Percentiles rank a stretch among this genome's conserved stretches.
Evolutionary conservation across 2,329 filamentous ascomycete genomes (phyloP).

Genomic region (Diplodia corticola): DNA sequence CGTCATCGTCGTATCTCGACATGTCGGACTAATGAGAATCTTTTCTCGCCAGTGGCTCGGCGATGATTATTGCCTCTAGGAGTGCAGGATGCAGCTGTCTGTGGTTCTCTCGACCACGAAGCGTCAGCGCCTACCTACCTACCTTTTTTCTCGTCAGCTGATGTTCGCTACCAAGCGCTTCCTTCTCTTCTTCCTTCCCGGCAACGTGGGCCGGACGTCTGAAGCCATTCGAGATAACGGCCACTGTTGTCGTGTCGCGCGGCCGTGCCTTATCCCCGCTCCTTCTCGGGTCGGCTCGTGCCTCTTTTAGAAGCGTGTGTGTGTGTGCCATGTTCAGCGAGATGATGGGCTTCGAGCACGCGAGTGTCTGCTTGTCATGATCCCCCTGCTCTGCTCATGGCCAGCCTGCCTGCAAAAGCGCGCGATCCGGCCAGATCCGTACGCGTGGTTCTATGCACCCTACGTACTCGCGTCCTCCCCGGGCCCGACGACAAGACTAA

Average conservation of each 20-base stretch:
- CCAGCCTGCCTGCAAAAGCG: no score
- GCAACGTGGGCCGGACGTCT: background rate
- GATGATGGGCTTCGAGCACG: no score
- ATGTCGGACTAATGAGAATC: background rate
- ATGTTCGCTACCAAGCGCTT: background rate
- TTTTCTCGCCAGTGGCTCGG: background rate
- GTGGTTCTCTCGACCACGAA: background rate
- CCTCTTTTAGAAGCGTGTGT: background rate
- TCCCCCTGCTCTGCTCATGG: background rate
- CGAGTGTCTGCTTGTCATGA: background rate
- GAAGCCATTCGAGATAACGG: background rate
- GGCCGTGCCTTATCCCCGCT: background rate
- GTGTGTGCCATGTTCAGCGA: background rate
- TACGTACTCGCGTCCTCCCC: background rate
- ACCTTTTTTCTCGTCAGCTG: background rate
- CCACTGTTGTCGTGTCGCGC: background rate
- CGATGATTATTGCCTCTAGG: background rate
- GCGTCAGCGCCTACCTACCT: background rate
- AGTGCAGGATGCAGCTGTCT: background rate
- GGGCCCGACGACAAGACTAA: background rate
- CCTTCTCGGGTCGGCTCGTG: background rate
- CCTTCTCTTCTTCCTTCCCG: background rate
- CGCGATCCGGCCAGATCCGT: background rate
- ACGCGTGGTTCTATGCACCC: background rate
- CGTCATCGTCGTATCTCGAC: background rate